These are phyloP conservation scores for Neurospora discreta DNA, from an alignment of 495 filamentous ascomycete genomes.

Conservation along the genomic window DNA sequence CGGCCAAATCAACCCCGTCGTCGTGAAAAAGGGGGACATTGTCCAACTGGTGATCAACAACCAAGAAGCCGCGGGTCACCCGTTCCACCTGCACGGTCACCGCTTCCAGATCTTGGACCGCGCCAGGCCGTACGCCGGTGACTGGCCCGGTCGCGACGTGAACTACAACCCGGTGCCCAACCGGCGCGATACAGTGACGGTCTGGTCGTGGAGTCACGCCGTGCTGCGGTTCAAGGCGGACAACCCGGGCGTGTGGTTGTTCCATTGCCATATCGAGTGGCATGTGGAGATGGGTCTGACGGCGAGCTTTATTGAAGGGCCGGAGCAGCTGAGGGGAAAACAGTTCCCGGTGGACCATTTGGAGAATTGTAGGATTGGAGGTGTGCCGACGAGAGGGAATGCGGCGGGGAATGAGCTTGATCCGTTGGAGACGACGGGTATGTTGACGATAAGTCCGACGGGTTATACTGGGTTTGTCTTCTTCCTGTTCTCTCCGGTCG, in stretches of 20 bases:
- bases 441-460: conserved; percentile 28
- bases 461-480: conserved; percentile 29
- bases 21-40: conserved; percentile 52
- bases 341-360: conserved; percentile 54
- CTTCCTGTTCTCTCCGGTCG: background rate
- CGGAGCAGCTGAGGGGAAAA: conserved; percentile 44
- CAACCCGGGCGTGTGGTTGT: conserved; percentile 72
- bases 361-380: conserved; percentile 41
- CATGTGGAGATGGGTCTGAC: conserved; percentile 64
- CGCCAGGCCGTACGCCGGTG: conserved; percentile 26
- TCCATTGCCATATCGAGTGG: conserved; percentile 80
- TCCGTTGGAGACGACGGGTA: conserved; percentile 48
- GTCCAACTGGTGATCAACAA: conserved; percentile 81
- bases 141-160: conserved; percentile 29
- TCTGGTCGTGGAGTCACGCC: conserved; percentile 42
- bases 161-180: conserved; percentile 30
- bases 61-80: conserved; percentile 47
- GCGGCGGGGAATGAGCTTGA: conserved; percentile 62
- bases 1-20: conserved; percentile 58
- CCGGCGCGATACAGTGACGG: conserved; percentile 45
- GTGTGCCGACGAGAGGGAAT: conserved; percentile 50
- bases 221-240: conserved; percentile 48
- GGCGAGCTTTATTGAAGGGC: conserved; percentile 61
- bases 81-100: conserved; percentile 58
- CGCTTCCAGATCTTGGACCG: conserved; percentile 63